Evolutionary conservation across 2,329 filamentous ascomycete genomes (phyloP), one percentile per base, ranked within the genome.

Genomic region (Colletotrichum phormii): DNA sequence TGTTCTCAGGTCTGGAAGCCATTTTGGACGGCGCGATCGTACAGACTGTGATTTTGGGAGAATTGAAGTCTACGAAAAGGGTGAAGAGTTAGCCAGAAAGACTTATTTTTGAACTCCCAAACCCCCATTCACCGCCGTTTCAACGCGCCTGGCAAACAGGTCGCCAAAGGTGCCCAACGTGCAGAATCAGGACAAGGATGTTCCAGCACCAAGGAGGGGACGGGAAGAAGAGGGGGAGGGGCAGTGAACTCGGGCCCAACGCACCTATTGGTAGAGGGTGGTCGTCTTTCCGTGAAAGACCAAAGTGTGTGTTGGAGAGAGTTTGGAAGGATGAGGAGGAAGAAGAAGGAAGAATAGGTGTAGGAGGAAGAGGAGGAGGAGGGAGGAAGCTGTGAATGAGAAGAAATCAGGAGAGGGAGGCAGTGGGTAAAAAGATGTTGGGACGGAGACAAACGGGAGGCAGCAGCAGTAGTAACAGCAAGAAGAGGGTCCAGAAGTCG

Each of bases 1-100:
- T 92, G 86, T 96, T 96, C 84, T 95, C 91, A 76, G 94, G 93
- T 85, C 93, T 92, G 78, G 91, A 83, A 81, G 93, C 89, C 93
- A 95, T 95, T 72, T 74, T 86, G 79, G 76, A n/a, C 58, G 57
- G 58, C 24, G 54, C 8, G 58, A 29, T 59, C 33, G 53, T 46
- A 60, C 46, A 68, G 60, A 35, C 13, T 61, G 35, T n/a, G 51
- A 33, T 31, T 64, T 29, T 18, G 62, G 26, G 55, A 54, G 29
- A 64, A 54, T 24, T 33, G 5, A 22, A 57, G 46, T 67, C 62
- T 62, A 24, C 35, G 26, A 35, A 49, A 37, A 31, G 7, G 15
- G 49, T 57, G 51, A 7, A 53, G 58, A 49, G 33, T 74, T 26
- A 73, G 71, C 55, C 53, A 66, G 26, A 60, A 53, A 59, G 18